These are phyloP conservation scores for Jamesozyma hellenica DNA, from an alignment of 805 yeast species.

Conservation along the genomic window DNA sequence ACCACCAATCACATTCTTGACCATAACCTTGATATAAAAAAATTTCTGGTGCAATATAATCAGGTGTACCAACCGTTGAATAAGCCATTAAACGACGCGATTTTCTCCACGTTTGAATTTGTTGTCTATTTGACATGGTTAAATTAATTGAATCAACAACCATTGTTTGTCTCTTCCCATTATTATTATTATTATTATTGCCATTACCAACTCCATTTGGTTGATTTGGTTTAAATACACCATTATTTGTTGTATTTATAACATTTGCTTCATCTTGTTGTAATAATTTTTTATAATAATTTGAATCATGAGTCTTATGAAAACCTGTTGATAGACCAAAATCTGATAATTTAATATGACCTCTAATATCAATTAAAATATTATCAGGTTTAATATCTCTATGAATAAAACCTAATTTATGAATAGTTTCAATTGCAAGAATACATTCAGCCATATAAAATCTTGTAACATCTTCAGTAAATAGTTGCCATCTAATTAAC, in stretches of 20 bases:
- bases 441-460: conserved; percentile 96
- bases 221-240: conserved; percentile 31
- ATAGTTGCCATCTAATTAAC: conserved; percentile 89
- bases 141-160: conserved; percentile 90
- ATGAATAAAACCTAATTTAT: conserved; percentile 87
- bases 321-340: conserved; percentile 87
- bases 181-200: conserved; percentile 10
- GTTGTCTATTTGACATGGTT: conserved; percentile 90
- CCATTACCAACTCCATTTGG: conserved; percentile 9
- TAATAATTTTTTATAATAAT: conserved; percentile 70
- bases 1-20: conserved; percentile 98
- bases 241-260: conserved; percentile 17
- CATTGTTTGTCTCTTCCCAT: conserved; percentile 60
- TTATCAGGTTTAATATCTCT: conserved; percentile 97
- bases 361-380: conserved; percentile 73
- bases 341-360: conserved; percentile 74
- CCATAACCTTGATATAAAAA: conserved; percentile 90
- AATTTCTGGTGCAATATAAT: conserved; percentile 91
- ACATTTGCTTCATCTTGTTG: conserved; percentile 44
- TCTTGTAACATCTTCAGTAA: conserved; percentile 85
- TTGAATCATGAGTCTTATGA: conserved; percentile 85
- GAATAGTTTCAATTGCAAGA: conserved; percentile 87
- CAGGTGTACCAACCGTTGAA: conserved; percentile 94
- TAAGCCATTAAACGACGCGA: conserved; percentile 88
- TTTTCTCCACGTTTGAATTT: conserved; percentile 93